Conservation (phyloP, 129 eudicot genomes). For the Pittosporum tobira region DNA sequence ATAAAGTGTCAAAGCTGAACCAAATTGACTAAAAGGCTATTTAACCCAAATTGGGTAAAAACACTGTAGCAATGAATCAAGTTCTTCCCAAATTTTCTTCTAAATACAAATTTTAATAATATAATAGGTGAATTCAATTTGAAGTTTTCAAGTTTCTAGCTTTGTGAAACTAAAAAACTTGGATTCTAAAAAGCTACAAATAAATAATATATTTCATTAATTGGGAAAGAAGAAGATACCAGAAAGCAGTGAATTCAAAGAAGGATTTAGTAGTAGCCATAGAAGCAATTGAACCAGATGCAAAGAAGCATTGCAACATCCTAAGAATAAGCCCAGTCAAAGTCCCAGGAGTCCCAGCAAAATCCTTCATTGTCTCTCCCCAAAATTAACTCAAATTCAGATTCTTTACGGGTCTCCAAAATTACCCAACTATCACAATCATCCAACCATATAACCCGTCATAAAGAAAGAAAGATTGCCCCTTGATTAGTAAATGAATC, state of each 20-base stretch:
- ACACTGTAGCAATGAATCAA: neutral
- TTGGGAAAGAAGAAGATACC: constrained; percentile 29
- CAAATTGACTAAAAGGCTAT: neutral
- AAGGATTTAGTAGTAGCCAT: constrained; percentile 55
- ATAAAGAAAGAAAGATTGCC: neutral
- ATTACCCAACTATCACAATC: constrained; percentile 9
- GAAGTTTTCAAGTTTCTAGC: neutral
- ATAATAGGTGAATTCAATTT: neutral
- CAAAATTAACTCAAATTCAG: constrained; percentile 5
- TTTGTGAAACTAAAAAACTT: no score
- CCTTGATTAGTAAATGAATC: neutral
- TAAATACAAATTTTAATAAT: neutral
- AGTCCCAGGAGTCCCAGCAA: constrained; percentile 84
- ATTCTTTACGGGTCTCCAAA: neutral
- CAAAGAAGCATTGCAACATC: constrained; percentile 61
- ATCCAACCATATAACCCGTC: constrained; percentile 1
- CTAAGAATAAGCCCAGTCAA: constrained; percentile 49
- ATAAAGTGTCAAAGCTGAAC: neutral
- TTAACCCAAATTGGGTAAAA: neutral
- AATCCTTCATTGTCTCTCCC: constrained; percentile 43
- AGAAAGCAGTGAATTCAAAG: constrained; percentile 67
- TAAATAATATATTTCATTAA: no score
- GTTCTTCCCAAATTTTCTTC: neutral
- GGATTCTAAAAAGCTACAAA: no score
- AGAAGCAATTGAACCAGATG: constrained; percentile 60